Evolutionary conservation across 176 grass and related monocot species (phyloP).

Genomic region (Avena eriantha): DNA sequence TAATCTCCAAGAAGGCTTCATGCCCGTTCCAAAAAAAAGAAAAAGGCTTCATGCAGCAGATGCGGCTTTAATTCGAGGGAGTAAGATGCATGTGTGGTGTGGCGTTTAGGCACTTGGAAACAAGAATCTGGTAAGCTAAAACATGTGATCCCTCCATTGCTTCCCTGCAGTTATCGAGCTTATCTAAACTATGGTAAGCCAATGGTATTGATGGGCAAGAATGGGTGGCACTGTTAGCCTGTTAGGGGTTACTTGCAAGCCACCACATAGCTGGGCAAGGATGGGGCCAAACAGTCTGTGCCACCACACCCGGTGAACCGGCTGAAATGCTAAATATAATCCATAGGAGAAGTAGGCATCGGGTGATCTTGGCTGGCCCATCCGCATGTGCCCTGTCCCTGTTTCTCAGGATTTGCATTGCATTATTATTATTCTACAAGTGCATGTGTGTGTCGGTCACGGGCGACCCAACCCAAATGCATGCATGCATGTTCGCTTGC

Average conservation of each 20-base stretch:
- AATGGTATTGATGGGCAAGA: not conserved
- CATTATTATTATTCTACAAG: not conserved
- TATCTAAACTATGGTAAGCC: not conserved
- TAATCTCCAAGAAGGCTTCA: no score
- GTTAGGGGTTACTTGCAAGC: constrained; percentile 42
- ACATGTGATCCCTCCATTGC: not conserved
- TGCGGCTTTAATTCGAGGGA: not conserved
- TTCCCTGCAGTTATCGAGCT: not conserved
- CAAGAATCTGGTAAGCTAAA: not conserved
- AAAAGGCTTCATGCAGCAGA: not conserved
- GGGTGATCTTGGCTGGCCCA: not conserved
- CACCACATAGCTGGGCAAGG: not conserved
- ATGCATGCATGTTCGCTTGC: not conserved
- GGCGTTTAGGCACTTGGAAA: not conserved
- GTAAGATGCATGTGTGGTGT: not conserved
- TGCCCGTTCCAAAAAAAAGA: no score
- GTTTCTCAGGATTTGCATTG: not conserved
- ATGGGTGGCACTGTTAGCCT: not conserved
- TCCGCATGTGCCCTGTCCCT: not conserved
- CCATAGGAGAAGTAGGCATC: not conserved
- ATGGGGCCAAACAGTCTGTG: not conserved
- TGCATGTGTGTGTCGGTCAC: constrained; percentile 31
- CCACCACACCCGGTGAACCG: not conserved
- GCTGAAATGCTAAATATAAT: not conserved
- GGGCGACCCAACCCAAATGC: not conserved